Percentiles rank a stretch among this genome's conserved stretches.
phyloP scores from a whole-genome alignment of 345 rosid genomes.

The Orychophragmus violaceus region DNA sequence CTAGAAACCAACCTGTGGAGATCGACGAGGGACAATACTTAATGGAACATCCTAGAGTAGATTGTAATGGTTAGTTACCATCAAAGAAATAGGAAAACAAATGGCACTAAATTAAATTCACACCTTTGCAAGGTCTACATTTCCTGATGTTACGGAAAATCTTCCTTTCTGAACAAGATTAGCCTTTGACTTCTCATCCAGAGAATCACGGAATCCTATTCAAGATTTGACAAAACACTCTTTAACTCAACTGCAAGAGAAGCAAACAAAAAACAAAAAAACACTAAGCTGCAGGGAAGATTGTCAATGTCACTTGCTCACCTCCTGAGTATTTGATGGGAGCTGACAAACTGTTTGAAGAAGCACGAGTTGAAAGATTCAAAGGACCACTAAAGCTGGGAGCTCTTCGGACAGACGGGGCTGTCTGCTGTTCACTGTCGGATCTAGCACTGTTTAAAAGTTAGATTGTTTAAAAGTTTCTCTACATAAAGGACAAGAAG shows the following conservation, averaged over 20 bases:
- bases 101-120: conserved; percentile 17
- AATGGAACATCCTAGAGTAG: conserved; percentile 77
- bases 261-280: background rate
- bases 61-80: conserved; percentile 45
- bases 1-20: conserved; percentile 66
- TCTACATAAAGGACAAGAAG: conserved; percentile 1
- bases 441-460: conserved; percentile 36
- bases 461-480: background rate
- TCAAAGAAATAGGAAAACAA: conserved; percentile 5
- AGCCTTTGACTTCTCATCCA: conserved; percentile 90
- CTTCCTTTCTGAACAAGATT: conserved; percentile 95
- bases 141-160: conserved; percentile 97
- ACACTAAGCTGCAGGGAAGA: background rate
- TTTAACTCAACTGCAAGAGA: background rate
- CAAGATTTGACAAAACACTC: conserved; percentile 8
- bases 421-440: conserved; percentile 44
- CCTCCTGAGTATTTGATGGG: conserved; percentile 96
- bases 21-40: conserved; percentile 68
- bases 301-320: conserved; percentile 20
- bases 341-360: conserved; percentile 97
- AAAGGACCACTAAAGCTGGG: conserved; percentile 98
- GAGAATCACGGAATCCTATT: conserved; percentile 81
- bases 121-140: conserved; percentile 91
- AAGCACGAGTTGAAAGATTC: conserved; percentile 91
- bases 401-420: conserved; percentile 43